These are phyloP conservation scores for Carex parvula DNA, from an alignment of 176 grass and related monocot genomes.

Conservation along the genomic window DNA sequence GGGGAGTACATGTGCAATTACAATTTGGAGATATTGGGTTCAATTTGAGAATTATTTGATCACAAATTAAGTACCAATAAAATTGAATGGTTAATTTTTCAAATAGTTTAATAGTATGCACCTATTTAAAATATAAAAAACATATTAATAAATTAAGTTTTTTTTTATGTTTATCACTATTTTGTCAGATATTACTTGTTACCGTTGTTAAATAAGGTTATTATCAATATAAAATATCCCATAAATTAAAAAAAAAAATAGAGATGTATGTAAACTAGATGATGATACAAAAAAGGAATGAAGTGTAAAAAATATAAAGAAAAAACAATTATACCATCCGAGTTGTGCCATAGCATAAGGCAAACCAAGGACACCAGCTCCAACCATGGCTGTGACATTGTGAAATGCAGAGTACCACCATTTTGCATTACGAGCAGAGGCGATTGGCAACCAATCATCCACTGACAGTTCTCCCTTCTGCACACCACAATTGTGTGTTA, in stretches of 20 bases:
- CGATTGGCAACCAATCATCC: conserved; percentile 37
- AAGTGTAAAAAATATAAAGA: background rate
- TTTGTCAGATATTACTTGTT: too few relatives aligned
- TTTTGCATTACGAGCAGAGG: conserved; percentile 29
- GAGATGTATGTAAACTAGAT: background rate
- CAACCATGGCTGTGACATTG: conserved; percentile 47
- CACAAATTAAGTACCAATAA: background rate
- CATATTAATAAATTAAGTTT: background rate
- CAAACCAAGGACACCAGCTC: conserved; percentile 40
- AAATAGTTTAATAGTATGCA: background rate
- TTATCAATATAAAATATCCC: background rate
- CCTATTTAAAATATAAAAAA: background rate
- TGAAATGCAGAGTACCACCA: conserved; percentile 47
- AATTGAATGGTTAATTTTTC: background rate
- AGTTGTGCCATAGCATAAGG: conserved; percentile 34
- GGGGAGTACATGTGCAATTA: too few relatives aligned
- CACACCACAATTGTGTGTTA: background rate
- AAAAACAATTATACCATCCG: conserved; percentile 32
- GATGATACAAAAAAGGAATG: background rate
- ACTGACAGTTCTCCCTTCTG: conserved; percentile 1
- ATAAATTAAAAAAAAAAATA: background rate
- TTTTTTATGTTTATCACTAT: too few relatives aligned
- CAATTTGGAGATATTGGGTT: background rate
- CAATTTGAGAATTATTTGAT: background rate
- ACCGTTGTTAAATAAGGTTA: background rate